A percentile compares a stretch with the other conserved stretches of the same genome.
Conservation (phyloP, 2,329 filamentous ascomycete species). For the Colletotrichum sublineola region DNA sequence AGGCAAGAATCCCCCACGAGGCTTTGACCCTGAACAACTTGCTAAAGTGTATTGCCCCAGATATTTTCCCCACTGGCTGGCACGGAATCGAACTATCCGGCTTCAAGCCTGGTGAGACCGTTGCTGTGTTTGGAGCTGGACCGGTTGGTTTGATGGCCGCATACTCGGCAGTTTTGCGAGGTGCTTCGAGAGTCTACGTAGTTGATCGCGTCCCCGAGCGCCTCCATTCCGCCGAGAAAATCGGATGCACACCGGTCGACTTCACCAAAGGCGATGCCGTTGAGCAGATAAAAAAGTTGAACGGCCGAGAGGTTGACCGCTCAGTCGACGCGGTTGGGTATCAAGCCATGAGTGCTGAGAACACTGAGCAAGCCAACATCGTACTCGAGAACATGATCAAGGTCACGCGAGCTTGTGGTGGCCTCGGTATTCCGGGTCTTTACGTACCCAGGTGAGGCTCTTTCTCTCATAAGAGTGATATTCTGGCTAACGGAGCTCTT, state of each 20-base stretch:
- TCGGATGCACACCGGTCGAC: conserved; percentile 72
- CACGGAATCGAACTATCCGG: conserved; percentile 69
- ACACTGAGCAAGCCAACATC: conserved; percentile 72
- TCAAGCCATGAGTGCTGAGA: conserved; percentile 69
- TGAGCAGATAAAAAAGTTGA: conserved; percentile 70
- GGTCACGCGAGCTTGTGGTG: conserved; percentile 72
- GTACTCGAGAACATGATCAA: conserved; percentile 74
- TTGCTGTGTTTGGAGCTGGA: conserved; percentile 74
- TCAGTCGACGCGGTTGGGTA: conserved; percentile 77
- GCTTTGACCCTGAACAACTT: not conserved
- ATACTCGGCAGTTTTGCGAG: conserved; percentile 71
- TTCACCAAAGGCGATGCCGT: conserved; percentile 72
- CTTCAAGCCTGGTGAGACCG: conserved; percentile 71
- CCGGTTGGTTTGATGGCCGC: conserved; percentile 77
- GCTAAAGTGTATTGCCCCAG: conserved; percentile 27
- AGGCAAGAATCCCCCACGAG: conserved; percentile 54
- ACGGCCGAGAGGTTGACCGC: conserved; percentile 69
- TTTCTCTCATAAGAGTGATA: fast-evolving
- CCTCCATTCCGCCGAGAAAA: conserved; percentile 70
- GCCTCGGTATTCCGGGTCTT: conserved; percentile 71
- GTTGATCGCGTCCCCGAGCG: conserved; percentile 74
- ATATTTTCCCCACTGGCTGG: conserved; percentile 61
- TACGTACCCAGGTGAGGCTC: conserved; percentile 54
- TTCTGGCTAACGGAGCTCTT: conserved; percentile 33
- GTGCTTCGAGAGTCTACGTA: conserved; percentile 72